phyloP scores from a whole-genome alignment of 108 stramenopile genomes.

The Cyclotella baltica region DNA sequence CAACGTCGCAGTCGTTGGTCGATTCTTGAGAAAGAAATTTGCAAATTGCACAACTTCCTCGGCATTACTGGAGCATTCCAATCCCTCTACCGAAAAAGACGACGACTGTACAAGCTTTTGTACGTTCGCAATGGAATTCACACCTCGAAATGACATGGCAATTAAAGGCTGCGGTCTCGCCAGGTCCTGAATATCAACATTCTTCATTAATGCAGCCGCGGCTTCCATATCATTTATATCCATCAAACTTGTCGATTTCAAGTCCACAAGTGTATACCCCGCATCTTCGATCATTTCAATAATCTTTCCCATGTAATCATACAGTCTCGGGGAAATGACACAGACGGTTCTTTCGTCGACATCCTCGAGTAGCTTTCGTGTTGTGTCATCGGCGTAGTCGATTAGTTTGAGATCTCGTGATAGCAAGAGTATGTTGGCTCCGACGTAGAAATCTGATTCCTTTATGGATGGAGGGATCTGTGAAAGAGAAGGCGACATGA shows the following conservation, averaged over 20 bases:
- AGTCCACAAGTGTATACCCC: slow-evolving; percentile 42
- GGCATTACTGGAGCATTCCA: slow-evolving; percentile 14
- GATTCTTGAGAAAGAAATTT: slow-evolving; percentile 24
- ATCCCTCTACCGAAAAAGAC: slow-evolving; percentile 19
- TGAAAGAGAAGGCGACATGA: neutral
- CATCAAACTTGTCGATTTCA: slow-evolving; percentile 45
- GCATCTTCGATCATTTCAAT: slow-evolving; percentile 26
- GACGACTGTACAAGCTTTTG: slow-evolving; percentile 32
- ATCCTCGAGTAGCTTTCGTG: slow-evolving; percentile 34
- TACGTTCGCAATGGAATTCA: slow-evolving; percentile 20
- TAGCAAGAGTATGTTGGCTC: slow-evolving; percentile 41
- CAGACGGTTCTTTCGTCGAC: slow-evolving; percentile 32
- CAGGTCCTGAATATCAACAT: slow-evolving; percentile 30
- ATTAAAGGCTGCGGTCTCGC: slow-evolving; percentile 28
- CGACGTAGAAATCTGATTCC: slow-evolving; percentile 44
- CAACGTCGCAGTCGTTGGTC: slow-evolving; percentile 62
- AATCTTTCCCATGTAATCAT: slow-evolving; percentile 37
- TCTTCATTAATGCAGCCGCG: slow-evolving; percentile 17
- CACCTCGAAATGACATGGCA: slow-evolving; percentile 40
- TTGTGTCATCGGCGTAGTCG: slow-evolving; percentile 54
- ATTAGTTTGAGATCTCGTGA: slow-evolving; percentile 52
- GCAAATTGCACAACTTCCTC: slow-evolving; percentile 29
- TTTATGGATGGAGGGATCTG: slow-evolving; percentile 29
- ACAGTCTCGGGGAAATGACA: slow-evolving; percentile 26
- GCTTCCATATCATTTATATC: slow-evolving; percentile 24